A percentile compares a stretch with the other conserved stretches of the same genome.
phyloP scores from a whole-genome alignment of 169 alveolate genomes.

The Plasmodium malariae region DNA sequence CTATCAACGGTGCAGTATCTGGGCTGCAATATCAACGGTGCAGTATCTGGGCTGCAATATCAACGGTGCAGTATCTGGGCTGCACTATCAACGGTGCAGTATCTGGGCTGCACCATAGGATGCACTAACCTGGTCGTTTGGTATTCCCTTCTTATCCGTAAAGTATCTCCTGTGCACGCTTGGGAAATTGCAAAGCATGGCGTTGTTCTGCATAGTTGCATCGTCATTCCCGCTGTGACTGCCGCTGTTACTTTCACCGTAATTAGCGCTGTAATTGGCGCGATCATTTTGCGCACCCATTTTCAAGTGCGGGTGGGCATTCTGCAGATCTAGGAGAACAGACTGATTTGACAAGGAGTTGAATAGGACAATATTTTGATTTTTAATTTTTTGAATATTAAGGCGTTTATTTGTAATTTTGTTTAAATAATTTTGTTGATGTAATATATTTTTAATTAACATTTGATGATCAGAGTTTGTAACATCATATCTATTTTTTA shows the following conservation, averaged over 20 bases:
- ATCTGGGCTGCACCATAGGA: too few relatives aligned
- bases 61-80: too few relatives aligned
- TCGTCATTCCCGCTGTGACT: neutral
- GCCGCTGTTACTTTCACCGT: neutral
- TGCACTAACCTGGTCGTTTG: slow-evolving; percentile 46
- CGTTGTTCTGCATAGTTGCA: neutral
- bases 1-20: too few relatives aligned
- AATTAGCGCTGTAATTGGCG: neutral
- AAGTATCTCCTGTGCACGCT: slow-evolving; percentile 6
- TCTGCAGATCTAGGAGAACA: slow-evolving; percentile 34
- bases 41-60: too few relatives aligned
- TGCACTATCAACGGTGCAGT: too few relatives aligned
- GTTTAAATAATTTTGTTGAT: slow-evolving; percentile 69
- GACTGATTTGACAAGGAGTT: slow-evolving; percentile 51
- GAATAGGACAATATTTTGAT: slow-evolving; percentile 30
- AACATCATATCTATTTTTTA: slow-evolving; percentile 67
- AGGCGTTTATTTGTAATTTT: slow-evolving; percentile 44
- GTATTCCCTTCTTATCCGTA: slow-evolving; percentile 66
- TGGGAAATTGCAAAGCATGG: neutral
- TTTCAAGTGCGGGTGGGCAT: slow-evolving; percentile 5
- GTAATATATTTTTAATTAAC: slow-evolving; percentile 40
- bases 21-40: too few relatives aligned
- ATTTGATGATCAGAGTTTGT: slow-evolving; percentile 61
- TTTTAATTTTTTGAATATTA: slow-evolving; percentile 49
- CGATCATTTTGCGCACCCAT: neutral